These are phyloP conservation scores for Pichia sp. DNA, from an alignment of 1,139 yeast genomes.

Conservation along the genomic window DNA sequence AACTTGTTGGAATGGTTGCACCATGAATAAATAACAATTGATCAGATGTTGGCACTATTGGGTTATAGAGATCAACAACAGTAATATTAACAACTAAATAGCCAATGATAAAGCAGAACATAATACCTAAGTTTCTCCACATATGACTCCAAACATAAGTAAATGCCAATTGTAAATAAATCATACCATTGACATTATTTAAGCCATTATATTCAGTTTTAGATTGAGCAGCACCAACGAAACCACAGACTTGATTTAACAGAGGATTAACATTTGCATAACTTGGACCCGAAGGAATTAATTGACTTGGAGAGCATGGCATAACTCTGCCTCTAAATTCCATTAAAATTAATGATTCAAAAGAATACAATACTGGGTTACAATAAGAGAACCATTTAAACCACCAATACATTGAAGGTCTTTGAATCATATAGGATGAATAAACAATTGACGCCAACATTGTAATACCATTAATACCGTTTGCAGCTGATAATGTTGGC, in stretches of 20 bases:
- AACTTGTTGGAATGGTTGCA: conserved; percentile 4
- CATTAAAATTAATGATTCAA: conserved; percentile 46
- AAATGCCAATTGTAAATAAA: conserved; percentile 34
- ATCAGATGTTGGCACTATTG: conserved; percentile 19
- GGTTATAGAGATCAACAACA: conserved; percentile 32
- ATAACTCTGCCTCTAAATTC: conserved; percentile 52
- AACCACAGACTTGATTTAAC: conserved; percentile 44
- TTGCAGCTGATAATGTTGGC: conserved; percentile 44
- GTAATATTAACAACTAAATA: conserved; percentile 28
- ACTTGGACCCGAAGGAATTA: conserved; percentile 47
- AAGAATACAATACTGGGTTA: conserved; percentile 50
- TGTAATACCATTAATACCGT: conserved; percentile 44
- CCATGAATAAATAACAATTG: conserved; percentile 20
- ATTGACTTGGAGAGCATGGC: conserved; percentile 37
- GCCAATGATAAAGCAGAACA: conserved; percentile 42
- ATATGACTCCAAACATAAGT: conserved; percentile 36
- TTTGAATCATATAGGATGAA: conserved; percentile 54
- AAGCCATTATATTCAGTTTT: conserved; percentile 35
- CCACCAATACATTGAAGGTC: conserved; percentile 58
- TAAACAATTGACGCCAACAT: conserved; percentile 42
- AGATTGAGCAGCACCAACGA: conserved; percentile 40
- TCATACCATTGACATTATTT: conserved; percentile 38
- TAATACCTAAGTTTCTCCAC: conserved; percentile 50
- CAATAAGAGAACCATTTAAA: conserved; percentile 56
- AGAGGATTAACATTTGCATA: conserved; percentile 32